Base-by-base conservation (phyloP, 2,329 filamentous ascomycete genomes). In the Colletotrichum orbiculare region DNA sequence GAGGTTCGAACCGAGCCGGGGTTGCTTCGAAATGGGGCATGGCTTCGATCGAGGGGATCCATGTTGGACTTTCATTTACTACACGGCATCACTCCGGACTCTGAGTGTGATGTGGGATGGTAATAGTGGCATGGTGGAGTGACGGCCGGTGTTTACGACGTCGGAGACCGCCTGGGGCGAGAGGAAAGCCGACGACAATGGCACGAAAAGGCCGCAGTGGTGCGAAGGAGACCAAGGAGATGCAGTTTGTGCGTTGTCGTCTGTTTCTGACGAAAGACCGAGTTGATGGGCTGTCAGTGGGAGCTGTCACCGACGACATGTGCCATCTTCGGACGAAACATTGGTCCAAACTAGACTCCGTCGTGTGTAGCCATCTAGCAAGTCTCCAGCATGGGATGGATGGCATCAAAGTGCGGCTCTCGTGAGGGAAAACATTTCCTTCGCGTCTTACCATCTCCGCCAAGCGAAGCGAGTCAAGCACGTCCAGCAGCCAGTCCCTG, bases 91-190 rank as follows among this genome's bases (percentile, higher is more conserved):
- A 25, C 25, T 17, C 2, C 2, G 17, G 17, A 48, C 53, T 56
- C 62, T 42, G 45, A 50, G 17, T 54, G 61, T 37, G 41, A 50
- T 48, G 62, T 65, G 58, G 58, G 52, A 38, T 62, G 58, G 52
- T 65, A 50, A 39, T 59, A 46, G 47, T 63, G 60, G 60, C 9
- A 63, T 56, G 54, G 60, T 62, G 58, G 62, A 65, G 58, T 65
- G 62, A 65, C 57, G 41, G 53, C 39, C 15, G 17, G 47, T 41
- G 25, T 25, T 25, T 25, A 42, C 37, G 34, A 41, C 47, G 54
- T 46, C 56, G 56, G 56, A 64, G 38, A 10, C 61, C 56, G 56
- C 38, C 56, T 45, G 41, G 17, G 38, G 15, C n/a, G 37, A 45
- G 39, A 10, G 34, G 25, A 65, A 17, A 45, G n/a, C 43, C 37